A percentile compares a stretch with the other conserved stretches of the same genome.
phyloP scores from a whole-genome alignment of 2,329 filamentous ascomycete species.

The Fusarium illudens region DNA sequence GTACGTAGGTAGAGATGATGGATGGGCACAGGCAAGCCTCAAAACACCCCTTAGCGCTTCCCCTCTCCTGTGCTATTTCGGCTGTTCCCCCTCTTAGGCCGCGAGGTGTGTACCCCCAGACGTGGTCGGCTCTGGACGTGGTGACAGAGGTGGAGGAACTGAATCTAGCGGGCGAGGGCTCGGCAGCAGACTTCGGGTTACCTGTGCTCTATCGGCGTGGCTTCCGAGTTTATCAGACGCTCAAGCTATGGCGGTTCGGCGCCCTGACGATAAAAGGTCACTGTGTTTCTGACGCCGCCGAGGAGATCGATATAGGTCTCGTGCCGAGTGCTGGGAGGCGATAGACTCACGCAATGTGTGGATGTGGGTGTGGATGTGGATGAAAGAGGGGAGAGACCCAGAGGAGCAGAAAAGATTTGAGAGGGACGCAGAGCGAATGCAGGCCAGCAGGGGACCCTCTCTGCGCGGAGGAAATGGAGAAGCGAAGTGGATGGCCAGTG shows the following conservation, averaged over 20 bases:
- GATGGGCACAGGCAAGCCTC: slow-evolving; percentile 35
- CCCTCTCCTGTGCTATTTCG: slow-evolving; percentile 37
- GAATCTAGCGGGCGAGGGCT: slow-evolving; percentile 12
- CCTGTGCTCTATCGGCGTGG: neutral
- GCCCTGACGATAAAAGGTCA: neutral
- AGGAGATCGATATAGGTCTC: neutral
- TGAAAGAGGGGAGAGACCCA: slow-evolving; percentile 21
- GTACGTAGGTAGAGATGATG: slow-evolving; percentile 17
- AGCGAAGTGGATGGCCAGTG: slow-evolving; percentile 23
- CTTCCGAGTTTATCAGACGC: neutral
- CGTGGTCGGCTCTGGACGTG: slow-evolving; percentile 8
- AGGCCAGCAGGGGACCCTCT: slow-evolving; percentile 26
- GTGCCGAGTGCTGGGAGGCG: neutral
- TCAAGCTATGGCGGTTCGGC: neutral
- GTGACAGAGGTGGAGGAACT: slow-evolving; percentile 15
- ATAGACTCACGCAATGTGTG: neutral
- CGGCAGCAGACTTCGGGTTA: slow-evolving; percentile 28
- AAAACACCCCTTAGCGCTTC: slow-evolving; percentile 35
- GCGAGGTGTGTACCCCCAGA: slow-evolving; percentile 1
- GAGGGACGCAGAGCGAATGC: slow-evolving; percentile 5
- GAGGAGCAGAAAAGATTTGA: slow-evolving; percentile 2
- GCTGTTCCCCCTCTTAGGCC: slow-evolving; percentile 29
- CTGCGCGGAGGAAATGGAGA: slow-evolving; percentile 27
- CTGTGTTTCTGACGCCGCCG: neutral
- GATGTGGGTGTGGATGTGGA: slow-evolving; percentile 5